These are phyloP conservation scores for Cercospora zeae-maydis DNA, from an alignment of 2,329 filamentous ascomycete genomes.

Conservation along the genomic window DNA sequence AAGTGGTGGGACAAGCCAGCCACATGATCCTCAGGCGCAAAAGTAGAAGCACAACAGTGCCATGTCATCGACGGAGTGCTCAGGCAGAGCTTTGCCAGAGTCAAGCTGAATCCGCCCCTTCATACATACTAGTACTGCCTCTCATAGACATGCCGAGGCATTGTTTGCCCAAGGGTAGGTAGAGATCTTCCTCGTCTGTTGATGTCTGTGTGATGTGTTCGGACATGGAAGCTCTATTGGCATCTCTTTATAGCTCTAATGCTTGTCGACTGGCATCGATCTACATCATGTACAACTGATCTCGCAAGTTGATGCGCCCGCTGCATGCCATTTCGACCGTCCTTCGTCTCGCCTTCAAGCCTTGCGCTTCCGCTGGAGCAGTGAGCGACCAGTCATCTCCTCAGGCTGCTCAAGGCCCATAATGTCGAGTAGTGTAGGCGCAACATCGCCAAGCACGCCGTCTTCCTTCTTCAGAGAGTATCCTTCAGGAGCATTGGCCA, in stretches of 20 bases:
- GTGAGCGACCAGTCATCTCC: constrained; percentile 84
- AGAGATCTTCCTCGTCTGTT: no score
- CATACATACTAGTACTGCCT: no score
- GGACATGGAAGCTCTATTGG: not conserved
- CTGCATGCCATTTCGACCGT: no score
- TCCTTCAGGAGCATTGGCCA: constrained; percentile 91
- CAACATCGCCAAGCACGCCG: constrained; percentile 94
- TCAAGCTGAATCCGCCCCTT: no score
- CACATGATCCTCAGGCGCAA: not conserved
- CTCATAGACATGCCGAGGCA: no score
- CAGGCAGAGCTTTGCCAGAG: no score
- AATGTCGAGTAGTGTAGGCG: constrained; percentile 82
- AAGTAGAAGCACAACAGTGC: not conserved
- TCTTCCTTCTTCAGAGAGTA: constrained; percentile 80
- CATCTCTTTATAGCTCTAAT: not conserved
- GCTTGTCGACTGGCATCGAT: not conserved
- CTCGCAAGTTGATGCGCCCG: no score
- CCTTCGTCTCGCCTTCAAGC: not conserved
- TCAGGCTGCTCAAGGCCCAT: constrained; percentile 90
- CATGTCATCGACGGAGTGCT: no score
- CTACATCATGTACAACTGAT: no score
- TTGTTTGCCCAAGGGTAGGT: no score
- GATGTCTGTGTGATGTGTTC: no score
- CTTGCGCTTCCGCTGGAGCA: constrained; percentile 64
- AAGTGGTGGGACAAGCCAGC: constrained; percentile 4